A percentile compares a stretch with the other conserved stretches of the same genome.
Conservation (phyloP, 768 basidiomycete genomes). For the Amanita phalloides region DNA sequence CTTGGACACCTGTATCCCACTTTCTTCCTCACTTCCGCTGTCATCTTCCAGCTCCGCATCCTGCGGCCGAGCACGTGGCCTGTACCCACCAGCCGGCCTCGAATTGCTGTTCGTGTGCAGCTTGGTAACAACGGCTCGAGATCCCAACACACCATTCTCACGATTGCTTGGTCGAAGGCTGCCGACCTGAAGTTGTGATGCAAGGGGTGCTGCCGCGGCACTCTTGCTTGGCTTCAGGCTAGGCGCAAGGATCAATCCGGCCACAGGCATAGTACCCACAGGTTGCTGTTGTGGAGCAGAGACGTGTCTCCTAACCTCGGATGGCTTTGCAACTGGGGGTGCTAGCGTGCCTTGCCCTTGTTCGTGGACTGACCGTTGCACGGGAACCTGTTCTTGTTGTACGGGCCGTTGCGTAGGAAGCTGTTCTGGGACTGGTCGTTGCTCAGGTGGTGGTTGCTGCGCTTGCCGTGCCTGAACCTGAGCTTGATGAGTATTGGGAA, state of each 20-base stretch:
- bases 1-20: slow-evolving; percentile 43
- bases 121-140: background rate
- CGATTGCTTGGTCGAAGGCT: slow-evolving; percentile 3
- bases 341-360: background rate
- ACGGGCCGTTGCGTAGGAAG: background rate
- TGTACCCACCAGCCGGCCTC: slow-evolving; percentile 29
- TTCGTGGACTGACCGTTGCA: background rate
- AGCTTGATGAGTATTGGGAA: slow-evolving; percentile 6
- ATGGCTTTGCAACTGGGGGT: background rate
- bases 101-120: background rate
- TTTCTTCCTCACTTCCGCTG: slow-evolving; percentile 38
- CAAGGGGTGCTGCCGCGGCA: slow-evolving; percentile 47
- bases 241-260: slow-evolving; percentile 13
- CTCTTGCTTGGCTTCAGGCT: slow-evolving; percentile 44
- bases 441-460: slow-evolving; percentile 1
- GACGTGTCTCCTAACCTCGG: slow-evolving; percentile 1
- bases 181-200: slow-evolving; percentile 21
- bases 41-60: slow-evolving; percentile 63
- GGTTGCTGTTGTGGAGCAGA: slow-evolving; percentile 2
- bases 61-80: slow-evolving; percentile 55
- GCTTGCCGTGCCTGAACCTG: slow-evolving; percentile 2
- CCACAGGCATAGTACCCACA: background rate
- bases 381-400: background rate
- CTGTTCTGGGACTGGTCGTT: background rate
- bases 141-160: background rate